phyloP scores from a whole-genome alignment of 805 yeast species.

The Candida verbasci region DNA sequence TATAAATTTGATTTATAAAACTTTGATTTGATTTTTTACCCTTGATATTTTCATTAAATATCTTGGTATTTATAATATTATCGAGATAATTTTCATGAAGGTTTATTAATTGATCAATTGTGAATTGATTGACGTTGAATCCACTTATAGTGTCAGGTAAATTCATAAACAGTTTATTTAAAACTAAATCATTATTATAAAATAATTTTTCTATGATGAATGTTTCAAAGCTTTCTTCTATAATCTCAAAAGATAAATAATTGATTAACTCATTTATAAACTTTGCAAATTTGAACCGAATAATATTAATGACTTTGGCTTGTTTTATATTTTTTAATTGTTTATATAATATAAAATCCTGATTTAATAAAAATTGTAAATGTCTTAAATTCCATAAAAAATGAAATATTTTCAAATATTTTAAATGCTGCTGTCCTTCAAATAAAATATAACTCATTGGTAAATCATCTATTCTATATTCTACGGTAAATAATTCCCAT shows the following conservation, averaged over 20 bases:
- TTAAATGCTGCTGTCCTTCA: constrained; percentile 26
- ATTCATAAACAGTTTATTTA: constrained; percentile 4
- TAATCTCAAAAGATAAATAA: constrained; percentile 43
- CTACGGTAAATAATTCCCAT: constrained; percentile 91
- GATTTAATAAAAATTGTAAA: constrained; percentile 47
- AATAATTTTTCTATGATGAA: constrained; percentile 14
- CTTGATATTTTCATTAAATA: constrained; percentile 24
- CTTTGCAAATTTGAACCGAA: constrained; percentile 35
- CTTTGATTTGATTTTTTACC: constrained; percentile 28
- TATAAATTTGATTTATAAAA: constrained; percentile 30
- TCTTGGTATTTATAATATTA: constrained; percentile 24
- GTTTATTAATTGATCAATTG: constrained; percentile 47
- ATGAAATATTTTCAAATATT: constrained; percentile 75
- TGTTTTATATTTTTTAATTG: constrained; percentile 19
- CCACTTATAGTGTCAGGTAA: neutral
- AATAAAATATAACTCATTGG: constrained; percentile 43
- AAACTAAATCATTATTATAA: constrained; percentile 6
- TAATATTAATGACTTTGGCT: constrained; percentile 27
- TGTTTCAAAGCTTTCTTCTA: constrained; percentile 35
- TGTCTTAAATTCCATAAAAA: constrained; percentile 78
- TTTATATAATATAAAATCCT: constrained; percentile 22
- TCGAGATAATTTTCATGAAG: constrained; percentile 29
- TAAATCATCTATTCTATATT: constrained; percentile 57
- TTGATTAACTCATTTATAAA: constrained; percentile 38
- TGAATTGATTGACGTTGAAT: constrained; percentile 23